Conservation (phyloP, 148 eudicot species). For the Vaccinium corymbosum region DNA sequence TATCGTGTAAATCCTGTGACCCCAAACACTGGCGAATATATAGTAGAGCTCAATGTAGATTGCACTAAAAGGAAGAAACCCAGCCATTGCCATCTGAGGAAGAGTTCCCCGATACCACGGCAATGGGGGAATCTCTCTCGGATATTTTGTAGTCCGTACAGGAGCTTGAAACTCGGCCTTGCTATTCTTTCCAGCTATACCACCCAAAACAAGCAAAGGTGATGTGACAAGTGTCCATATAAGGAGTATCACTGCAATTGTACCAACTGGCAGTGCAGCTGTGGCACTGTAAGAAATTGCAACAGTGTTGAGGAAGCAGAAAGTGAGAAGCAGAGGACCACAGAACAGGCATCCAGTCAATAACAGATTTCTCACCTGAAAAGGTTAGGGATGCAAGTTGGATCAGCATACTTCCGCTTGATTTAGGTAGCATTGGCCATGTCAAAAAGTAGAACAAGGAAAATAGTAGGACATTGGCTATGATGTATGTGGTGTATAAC, state of each 20-base stretch:
- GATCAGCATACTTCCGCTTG: conserved; percentile 14
- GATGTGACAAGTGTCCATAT: conserved; percentile 34
- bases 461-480: neutral
- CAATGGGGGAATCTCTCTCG: conserved; percentile 30
- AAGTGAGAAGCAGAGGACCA: conserved; percentile 26
- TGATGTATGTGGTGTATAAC: neutral
- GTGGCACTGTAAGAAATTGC: conserved; percentile 35
- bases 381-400: neutral
- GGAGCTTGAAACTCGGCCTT: conserved; percentile 40
- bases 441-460: neutral
- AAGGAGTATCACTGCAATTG: conserved; percentile 32
- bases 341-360: conserved; percentile 37
- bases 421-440: conserved; percentile 6
- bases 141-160: conserved; percentile 33
- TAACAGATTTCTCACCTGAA: conserved; percentile 27
- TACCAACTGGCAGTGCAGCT: conserved; percentile 36
- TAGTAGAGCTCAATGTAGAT: conserved; percentile 34
- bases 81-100: conserved; percentile 35
- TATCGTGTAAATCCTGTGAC: conserved; percentile 15
- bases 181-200: conserved; percentile 38
- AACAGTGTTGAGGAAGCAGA: conserved; percentile 31
- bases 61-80: conserved; percentile 29
- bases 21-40: conserved; percentile 36
- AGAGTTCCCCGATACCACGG: conserved; percentile 35
- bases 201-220: conserved; percentile 33